Percentiles rank a stretch among this genome's conserved stretches.
These are phyloP conservation scores for Starmerella kuoi DNA, from an alignment of 805 yeast species.

Conservation along the genomic window DNA sequence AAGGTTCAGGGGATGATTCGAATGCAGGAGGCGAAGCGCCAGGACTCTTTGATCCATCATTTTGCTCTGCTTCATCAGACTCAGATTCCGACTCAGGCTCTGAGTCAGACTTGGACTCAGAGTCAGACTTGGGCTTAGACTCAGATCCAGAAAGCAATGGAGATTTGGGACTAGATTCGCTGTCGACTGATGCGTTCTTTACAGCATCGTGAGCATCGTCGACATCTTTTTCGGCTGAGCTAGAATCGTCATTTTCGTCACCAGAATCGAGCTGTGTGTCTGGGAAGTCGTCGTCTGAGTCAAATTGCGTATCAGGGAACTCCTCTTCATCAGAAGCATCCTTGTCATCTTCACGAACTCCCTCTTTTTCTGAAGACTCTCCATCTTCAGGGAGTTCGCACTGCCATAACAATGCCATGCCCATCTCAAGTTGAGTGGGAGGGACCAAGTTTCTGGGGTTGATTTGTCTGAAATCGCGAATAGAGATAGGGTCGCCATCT, in stretches of 20 bases:
- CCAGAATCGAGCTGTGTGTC: slow-evolving; percentile 1
- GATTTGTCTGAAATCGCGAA: slow-evolving; percentile 49
- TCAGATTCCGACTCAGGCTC: slow-evolving; percentile 14
- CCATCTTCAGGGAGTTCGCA: slow-evolving; percentile 42
- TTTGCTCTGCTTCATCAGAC: slow-evolving; percentile 15
- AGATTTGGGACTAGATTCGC: background rate
- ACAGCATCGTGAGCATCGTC: slow-evolving; percentile 1
- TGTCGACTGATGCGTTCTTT: background rate
- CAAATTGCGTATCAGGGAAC: slow-evolving; percentile 17
- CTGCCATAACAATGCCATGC: slow-evolving; percentile 70
- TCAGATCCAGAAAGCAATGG: background rate
- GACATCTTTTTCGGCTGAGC: background rate
- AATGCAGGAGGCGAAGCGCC: background rate
- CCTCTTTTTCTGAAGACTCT: slow-evolving; percentile 24
- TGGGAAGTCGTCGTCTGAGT: slow-evolving; percentile 20
- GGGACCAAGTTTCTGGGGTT: slow-evolving; percentile 43
- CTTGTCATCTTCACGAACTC: too few relatives aligned
- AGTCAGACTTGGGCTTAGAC: background rate
- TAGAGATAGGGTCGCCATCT: slow-evolving; percentile 42
- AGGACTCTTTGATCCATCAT: slow-evolving; percentile 1
- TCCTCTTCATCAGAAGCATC: slow-evolving; percentile 23
- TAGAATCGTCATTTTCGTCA: background rate
- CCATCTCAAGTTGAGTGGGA: slow-evolving; percentile 80
- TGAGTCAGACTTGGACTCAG: background rate
- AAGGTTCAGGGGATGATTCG: background rate